Percentiles rank a stretch among this genome's conserved stretches.
These are phyloP conservation scores for Magnusiomyces starmeri DNA, from an alignment of 1,139 yeast species.

Conservation along the genomic window DNA sequence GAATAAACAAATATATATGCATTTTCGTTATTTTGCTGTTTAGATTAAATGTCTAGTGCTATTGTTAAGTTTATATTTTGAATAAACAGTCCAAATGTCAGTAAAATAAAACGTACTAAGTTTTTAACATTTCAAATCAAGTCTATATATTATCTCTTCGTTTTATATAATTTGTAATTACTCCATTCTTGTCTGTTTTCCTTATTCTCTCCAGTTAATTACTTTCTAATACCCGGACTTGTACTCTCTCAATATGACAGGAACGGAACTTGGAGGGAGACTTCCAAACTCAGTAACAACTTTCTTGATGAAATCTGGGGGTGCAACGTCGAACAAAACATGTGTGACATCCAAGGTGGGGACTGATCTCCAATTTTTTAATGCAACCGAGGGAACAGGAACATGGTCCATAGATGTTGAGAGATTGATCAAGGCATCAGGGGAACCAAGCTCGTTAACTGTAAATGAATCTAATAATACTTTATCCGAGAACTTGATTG, in stretches of 20 bases:
- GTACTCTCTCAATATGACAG: conserved; percentile 90
- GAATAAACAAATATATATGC: too few relatives aligned
- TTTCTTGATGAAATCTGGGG: conserved; percentile 88
- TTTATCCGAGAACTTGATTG: conserved; percentile 88
- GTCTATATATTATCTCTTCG: too few relatives aligned
- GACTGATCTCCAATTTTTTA: conserved; percentile 58
- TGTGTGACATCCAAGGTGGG: conserved; percentile 67
- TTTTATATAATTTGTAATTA: too few relatives aligned
- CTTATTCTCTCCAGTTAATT: too few relatives aligned
- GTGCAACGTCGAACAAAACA: conserved; percentile 88
- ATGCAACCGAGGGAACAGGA: conserved; percentile 34
- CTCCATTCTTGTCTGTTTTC: too few relatives aligned
- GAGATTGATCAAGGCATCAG: conserved; percentile 58
- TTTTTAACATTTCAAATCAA: too few relatives aligned
- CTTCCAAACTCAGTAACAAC: conserved; percentile 95
- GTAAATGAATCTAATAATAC: conserved; percentile 95
- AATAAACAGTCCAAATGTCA: too few relatives aligned
- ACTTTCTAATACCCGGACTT: conserved; percentile 38
- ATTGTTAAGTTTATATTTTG: too few relatives aligned
- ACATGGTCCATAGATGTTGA: conserved; percentile 34
- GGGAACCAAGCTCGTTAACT: conserved; percentile 83
- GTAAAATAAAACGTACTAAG: too few relatives aligned
- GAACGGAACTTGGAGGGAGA: conserved; percentile 94
- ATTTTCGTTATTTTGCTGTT: too few relatives aligned
- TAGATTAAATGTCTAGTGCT: too few relatives aligned